Evolutionary conservation across 169 alveolate species (phyloP).

Genomic region (Eimeria sp.): DNA sequence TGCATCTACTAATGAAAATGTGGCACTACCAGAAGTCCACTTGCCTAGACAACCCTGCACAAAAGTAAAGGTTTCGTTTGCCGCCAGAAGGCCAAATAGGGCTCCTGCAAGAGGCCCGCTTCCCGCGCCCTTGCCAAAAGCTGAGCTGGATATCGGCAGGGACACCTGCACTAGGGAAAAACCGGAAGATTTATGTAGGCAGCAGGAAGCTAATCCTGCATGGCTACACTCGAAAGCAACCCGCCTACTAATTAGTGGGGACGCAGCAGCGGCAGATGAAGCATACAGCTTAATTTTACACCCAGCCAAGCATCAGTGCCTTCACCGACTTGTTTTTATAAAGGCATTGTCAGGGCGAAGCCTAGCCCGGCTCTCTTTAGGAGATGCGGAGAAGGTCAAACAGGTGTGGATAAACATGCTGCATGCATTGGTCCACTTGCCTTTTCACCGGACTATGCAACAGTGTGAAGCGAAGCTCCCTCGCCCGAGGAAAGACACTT

Average conservation of each 20-base stretch:
- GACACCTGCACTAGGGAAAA: background rate
- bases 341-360: constrained; percentile 68
- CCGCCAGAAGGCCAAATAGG: constrained; percentile 44
- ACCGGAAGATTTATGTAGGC: constrained; percentile 18
- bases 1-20: background rate
- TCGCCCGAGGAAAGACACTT: background rate
- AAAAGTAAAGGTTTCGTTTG: constrained; percentile 52
- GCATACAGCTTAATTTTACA: constrained; percentile 9
- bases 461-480: background rate
- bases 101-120: constrained; percentile 70
- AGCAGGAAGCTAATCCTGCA: constrained; percentile 35
- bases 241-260: constrained; percentile 56
- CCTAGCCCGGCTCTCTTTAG: constrained; percentile 47
- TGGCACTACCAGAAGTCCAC: background rate
- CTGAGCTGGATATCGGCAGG: constrained; percentile 4
- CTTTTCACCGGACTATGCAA: background rate
- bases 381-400: background rate
- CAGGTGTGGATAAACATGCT: background rate
- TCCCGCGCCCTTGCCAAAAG: constrained; percentile 41
- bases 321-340: constrained; percentile 20
- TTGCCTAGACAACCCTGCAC: background rate
- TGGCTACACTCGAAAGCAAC: constrained; percentile 72
- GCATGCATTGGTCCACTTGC: background rate
- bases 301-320: background rate
- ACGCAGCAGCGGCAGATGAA: constrained; percentile 60